Base-by-base conservation (phyloP, 345 rosid species). In the Nephelium lappaceum region DNA sequence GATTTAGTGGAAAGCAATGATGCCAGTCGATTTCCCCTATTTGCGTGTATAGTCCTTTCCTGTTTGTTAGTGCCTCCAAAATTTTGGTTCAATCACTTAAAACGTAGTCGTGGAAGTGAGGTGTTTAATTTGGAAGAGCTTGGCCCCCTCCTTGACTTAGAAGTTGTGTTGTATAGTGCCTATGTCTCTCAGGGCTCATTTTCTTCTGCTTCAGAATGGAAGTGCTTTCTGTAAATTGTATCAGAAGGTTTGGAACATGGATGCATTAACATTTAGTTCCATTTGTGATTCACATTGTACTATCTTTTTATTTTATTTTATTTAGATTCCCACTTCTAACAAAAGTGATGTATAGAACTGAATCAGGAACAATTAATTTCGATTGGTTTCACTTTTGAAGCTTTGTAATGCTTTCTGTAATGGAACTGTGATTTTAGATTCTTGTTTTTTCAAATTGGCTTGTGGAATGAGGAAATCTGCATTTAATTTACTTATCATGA, bases 401-500 rank as follows among this genome's bases (percentile, higher is more conserved):
- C 10, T 36, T 18, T 43, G 2, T 66, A 16, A 10, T 66, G 11
- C 43, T 66, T 16, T 66, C 45, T 66, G 21, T 36, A 38, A 66
- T 66, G 43, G 41, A 38, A 66, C 24, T 8, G 16, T 3, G 69
- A 9, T 65, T 36, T 65, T 66, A 9, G n/a, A 31, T 31, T 31
- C 36, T 31, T 31, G 36, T 31, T 31, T 31, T 31, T 31, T 31
- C 36, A 31, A 47, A 93, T 96, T 79, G 99, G 99, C 62, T 79
- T 90, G 73, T 96, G 99, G 99, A 96, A 96, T 79, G 97, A 94
- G 86, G 91, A 96, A 96, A 89, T 90, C 95, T 24, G 96, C 98
- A 27, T 76, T 96, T 80, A 89, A 89, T 86, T 85, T 96, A 82
- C 94, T 96, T 69, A 91, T 92, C 79, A 86, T 85, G 78, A 96